Conservation (phyloP, 176 grass and related monocot genomes). For the Hordeum marinum region DNA sequence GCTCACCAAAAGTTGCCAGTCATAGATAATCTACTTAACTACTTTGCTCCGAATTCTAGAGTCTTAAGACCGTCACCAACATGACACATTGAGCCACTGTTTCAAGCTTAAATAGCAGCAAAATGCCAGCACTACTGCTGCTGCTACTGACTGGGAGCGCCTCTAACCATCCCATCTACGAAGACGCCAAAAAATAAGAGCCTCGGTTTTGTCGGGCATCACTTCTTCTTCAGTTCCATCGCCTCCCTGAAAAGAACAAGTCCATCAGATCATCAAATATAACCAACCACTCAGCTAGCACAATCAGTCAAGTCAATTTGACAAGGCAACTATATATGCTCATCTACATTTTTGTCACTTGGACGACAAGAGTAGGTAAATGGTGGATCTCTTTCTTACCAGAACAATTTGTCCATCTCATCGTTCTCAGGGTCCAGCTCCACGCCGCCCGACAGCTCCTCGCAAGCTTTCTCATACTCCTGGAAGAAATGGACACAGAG, state of each 20-base stretch:
- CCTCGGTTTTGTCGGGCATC: neutral
- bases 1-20: no score
- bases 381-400: neutral
- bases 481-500: neutral
- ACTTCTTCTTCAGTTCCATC: neutral
- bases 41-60: neutral
- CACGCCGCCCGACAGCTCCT: neutral
- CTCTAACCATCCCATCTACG: neutral
- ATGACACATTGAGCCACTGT: neutral
- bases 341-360: neutral
- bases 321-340: neutral
- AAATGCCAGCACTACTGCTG: neutral
- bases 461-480: neutral
- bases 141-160: neutral
- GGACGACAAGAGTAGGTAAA: neutral
- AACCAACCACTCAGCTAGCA: neutral
- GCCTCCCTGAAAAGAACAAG: neutral
- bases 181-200: neutral
- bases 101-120: neutral
- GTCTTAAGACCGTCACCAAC: neutral
- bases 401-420: conserved; percentile 9
- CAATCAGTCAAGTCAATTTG: neutral
- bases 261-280: neutral
- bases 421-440: neutral
- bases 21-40: no score